Conservation (phyloP, 768 basidiomycete genomes). For the Suillus subalutaceus region DNA sequence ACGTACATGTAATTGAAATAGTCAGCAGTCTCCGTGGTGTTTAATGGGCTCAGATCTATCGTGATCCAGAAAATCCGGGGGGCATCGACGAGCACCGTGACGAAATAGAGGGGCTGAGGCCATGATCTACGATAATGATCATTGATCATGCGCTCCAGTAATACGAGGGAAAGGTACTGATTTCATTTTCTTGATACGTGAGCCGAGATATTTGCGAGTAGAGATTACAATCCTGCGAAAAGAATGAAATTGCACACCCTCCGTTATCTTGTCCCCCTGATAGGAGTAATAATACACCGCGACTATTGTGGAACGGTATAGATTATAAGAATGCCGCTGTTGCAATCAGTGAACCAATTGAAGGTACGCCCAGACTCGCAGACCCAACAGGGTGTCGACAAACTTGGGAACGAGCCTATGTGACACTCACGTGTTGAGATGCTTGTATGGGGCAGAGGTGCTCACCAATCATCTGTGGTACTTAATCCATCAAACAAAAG, state of each 20-base stretch:
- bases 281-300: neutral
- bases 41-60: neutral
- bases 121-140: neutral
- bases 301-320: neutral
- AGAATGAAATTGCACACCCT: neutral
- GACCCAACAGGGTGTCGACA: neutral
- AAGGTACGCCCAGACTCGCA: neutral
- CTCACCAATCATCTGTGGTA: neutral
- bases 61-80: neutral
- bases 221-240: neutral
- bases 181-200: neutral
- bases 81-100: neutral
- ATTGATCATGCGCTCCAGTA: neutral
- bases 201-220: neutral
- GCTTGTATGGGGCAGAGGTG: neutral
- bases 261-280: neutral
- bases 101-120: neutral
- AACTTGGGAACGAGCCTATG: neutral
- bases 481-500: neutral
- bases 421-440: neutral
- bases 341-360: neutral
- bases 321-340: neutral
- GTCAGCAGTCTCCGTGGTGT: neutral
- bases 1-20: neutral
- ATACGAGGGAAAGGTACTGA: neutral